Evolutionary conservation across 2,329 filamentous ascomycete species (phyloP), one percentile per base, ranked within the genome.

Genomic region (Xylaria sp.): DNA sequence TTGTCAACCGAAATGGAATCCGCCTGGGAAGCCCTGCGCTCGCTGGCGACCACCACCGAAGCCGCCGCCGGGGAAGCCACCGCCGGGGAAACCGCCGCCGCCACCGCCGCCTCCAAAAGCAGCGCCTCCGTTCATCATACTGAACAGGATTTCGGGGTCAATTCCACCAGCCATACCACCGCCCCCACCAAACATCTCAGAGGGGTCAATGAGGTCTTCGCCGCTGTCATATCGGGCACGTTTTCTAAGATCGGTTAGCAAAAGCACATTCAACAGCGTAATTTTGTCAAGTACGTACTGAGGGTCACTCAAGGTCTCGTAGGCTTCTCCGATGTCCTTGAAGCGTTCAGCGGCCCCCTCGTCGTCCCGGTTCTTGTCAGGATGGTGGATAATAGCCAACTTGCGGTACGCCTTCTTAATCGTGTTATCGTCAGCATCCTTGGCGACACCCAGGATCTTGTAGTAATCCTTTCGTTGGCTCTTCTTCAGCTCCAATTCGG

Each of bases 381-480:
- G 96, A 80, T 99, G 96, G 79, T 97, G 92, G 72, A 94, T 86
- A 74, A 99, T 95, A 65, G 96, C 96, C 78, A 97, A 87, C 82
- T 96, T 97, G 73, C 95, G 90, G 84, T 99, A 99, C 1, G 95
- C 96, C 84, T 94, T 95, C 87, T 98, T 99, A 84, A 99, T 96
- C 63, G 96, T 89, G 66, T 86, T 86, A 26, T 97, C 93, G 48
- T 88, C 88, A 44, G 94, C 94, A 70, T 94, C 92, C 85, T 97
- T 98, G 66, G 92, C 85, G 9, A 99, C 84, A 6, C 91, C 92
- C 62, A 99, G 89, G 73, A 98, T 97, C 88, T 97, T 97, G 86
- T 99, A 99, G 83, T 97, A 98, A 78, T 99, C 96, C 82, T 99
- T 99, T 70, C 96, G 88, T 82, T 95, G 92, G 80, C 92, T 92